These are phyloP conservation scores for Pichia deserticola DNA, from an alignment of 805 yeast species.

Conservation along the genomic window DNA sequence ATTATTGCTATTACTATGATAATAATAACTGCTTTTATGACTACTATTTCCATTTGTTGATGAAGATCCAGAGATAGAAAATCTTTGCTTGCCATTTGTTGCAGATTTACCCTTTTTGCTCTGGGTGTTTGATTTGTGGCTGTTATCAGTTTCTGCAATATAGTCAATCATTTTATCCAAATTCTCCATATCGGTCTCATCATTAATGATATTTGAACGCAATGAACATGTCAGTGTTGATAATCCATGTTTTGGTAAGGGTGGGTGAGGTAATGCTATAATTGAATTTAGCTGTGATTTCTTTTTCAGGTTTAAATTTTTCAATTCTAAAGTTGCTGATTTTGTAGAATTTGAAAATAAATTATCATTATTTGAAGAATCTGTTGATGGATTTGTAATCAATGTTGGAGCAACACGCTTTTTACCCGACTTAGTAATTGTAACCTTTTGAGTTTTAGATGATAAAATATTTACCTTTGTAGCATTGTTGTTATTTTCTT, in stretches of 20 bases:
- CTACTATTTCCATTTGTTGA: not conserved
- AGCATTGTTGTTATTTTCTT: not conserved
- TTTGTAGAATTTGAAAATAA: not conserved
- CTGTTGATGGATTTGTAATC: conserved; percentile 36
- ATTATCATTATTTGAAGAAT: not conserved
- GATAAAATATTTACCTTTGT: conserved; percentile 13
- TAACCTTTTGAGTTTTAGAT: conserved; percentile 36
- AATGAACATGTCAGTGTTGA: conserved; percentile 58
- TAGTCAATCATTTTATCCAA: conserved; percentile 44
- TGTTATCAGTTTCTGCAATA: conserved; percentile 20
- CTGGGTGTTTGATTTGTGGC: conserved; percentile 20
- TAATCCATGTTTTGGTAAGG: conserved; percentile 56
- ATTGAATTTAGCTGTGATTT: conserved; percentile 17
- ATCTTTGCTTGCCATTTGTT: not conserved
- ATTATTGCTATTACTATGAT: not conserved
- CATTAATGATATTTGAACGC: conserved; percentile 30
- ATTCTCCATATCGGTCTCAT: conserved; percentile 22
- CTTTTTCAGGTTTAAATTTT: conserved; percentile 17
- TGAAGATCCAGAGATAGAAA: not conserved
- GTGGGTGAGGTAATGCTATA: conserved; percentile 39
- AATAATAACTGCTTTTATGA: too few relatives aligned
- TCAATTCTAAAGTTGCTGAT: conserved; percentile 1
- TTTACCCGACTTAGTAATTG: conserved; percentile 68
- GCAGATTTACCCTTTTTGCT: not conserved
- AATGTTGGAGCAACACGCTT: conserved; percentile 69